phyloP scores from a whole-genome alignment of 2,329 filamentous ascomycete genomes.

The Helicocarpus griseus region DNA sequence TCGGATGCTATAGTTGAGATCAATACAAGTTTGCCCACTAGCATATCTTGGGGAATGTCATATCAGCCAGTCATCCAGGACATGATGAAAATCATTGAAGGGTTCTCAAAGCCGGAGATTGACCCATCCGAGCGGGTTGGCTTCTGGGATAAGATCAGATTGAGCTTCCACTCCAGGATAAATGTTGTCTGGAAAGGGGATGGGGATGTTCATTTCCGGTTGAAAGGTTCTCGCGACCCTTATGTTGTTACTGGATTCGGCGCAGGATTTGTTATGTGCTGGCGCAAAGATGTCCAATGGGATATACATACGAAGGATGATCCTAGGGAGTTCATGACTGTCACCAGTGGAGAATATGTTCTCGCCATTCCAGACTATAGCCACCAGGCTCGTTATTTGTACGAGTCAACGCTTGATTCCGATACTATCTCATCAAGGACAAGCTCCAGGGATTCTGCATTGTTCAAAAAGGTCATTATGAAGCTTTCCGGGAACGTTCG shows the following conservation, averaged over 20 bases:
- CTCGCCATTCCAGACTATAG: constrained; percentile 91
- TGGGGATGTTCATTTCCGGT: constrained; percentile 83
- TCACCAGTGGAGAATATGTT: constrained; percentile 91
- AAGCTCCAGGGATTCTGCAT: constrained; percentile 43
- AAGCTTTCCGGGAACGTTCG: constrained; percentile 94
- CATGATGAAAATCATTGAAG: constrained; percentile 99
- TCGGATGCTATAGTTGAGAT: constrained; percentile 88
- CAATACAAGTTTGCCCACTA: constrained; percentile 83
- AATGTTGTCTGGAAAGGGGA: constrained; percentile 88
- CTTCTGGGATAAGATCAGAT: constrained; percentile 97
- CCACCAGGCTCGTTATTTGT: constrained; percentile 65
- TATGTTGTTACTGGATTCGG: constrained; percentile 89
- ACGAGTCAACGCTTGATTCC: constrained; percentile 38
- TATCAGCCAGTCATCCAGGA: constrained; percentile 98
- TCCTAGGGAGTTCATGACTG: constrained; percentile 86
- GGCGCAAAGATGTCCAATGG: constrained; percentile 88
- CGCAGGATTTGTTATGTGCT: constrained; percentile 96
- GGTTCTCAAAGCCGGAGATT: constrained; percentile 89
- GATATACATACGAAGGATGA: constrained; percentile 76
- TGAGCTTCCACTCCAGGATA: constrained; percentile 87
- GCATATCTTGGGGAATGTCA: constrained; percentile 93
- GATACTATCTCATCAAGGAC: constrained; percentile 54
- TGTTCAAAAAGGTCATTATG: constrained; percentile 98
- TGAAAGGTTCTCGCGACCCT: constrained; percentile 86
- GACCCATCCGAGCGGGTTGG: constrained; percentile 90